A percentile compares a stretch with the other conserved stretches of the same genome.
phyloP scores from a whole-genome alignment of 257 asterid genomes.

The Buddleja alternifolia region DNA sequence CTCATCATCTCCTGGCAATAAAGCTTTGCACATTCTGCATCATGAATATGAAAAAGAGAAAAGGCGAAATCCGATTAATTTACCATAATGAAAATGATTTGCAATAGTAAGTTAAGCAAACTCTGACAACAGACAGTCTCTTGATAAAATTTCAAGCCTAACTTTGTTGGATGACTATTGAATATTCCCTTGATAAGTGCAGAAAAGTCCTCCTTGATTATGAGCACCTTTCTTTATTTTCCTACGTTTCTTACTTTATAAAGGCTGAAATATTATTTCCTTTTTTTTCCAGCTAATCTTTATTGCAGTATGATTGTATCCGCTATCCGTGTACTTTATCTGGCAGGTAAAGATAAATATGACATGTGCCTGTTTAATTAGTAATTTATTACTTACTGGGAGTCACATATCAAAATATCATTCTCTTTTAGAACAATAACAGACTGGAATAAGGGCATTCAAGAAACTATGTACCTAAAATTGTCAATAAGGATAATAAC shows the following conservation, averaged over 20 bases:
- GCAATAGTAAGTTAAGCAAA: conserved; percentile 7
- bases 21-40: conserved; percentile 94
- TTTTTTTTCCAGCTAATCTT: not conserved
- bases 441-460: conserved; percentile 20
- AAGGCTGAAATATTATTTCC: conserved; percentile 24
- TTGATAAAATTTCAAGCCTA: conserved; percentile 8
- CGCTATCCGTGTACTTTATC: conserved; percentile 14
- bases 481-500: conserved; percentile 78
- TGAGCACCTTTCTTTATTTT: conserved; percentile 2
- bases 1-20: conserved; percentile 96
- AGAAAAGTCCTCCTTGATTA: conserved; percentile 18
- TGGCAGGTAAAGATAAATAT: conserved; percentile 10
- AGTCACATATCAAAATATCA: conserved; percentile 11
- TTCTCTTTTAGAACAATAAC: conserved; percentile 19
- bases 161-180: conserved; percentile 15
- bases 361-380: not conserved
- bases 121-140: conserved; percentile 7
- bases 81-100: conserved; percentile 24
- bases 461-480: conserved; percentile 62
- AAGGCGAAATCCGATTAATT: conserved; percentile 25
- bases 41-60: conserved; percentile 26
- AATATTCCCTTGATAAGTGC: conserved; percentile 13
- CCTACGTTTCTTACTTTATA: not conserved
- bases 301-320: conserved; percentile 3
- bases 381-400: conserved; percentile 20